These are phyloP conservation scores for Zelopaecilomyces penicillatus DNA, from an alignment of 2,329 filamentous ascomycete species.

Conservation along the genomic window DNA sequence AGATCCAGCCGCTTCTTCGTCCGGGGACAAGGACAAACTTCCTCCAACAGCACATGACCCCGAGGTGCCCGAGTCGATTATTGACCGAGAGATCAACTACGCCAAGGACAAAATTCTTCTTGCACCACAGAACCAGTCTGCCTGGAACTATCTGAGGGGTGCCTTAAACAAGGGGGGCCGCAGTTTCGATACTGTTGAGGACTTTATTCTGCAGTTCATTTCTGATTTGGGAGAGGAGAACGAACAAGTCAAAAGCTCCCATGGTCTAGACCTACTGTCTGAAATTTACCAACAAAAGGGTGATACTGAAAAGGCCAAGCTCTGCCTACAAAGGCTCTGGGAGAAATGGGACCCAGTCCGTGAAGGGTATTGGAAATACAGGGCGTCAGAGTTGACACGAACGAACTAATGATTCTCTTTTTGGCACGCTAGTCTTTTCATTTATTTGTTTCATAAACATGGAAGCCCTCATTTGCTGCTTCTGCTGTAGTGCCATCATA, in stretches of 20 bases:
- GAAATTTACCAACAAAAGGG: conserved; percentile 55
- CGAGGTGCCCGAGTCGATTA: conserved; percentile 50
- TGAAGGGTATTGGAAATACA: conserved; percentile 82
- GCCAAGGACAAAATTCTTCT: conserved; percentile 63
- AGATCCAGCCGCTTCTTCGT: conserved; percentile 43
- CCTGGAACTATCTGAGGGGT: conserved; percentile 87
- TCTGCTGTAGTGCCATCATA: no score
- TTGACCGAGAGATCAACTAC: conserved; percentile 69
- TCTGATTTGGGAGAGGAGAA: conserved; percentile 35
- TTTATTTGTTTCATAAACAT: no score
- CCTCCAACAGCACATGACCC: conserved; percentile 45
- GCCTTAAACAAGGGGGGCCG: conserved; percentile 60
- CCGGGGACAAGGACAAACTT: conserved; percentile 18
- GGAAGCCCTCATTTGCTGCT: no score
- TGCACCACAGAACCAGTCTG: conserved; percentile 87
- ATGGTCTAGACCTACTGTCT: conserved; percentile 63
- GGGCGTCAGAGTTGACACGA: conserved; percentile 19
- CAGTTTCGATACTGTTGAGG: conserved; percentile 34
- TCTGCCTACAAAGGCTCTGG: conserved; percentile 64
- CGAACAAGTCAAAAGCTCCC: conserved; percentile 51
- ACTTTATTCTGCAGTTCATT: conserved; percentile 45
- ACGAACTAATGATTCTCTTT: no score
- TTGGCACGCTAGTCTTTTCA: no score
- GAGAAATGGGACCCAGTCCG: conserved; percentile 87
- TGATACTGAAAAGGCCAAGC: conserved; percentile 52